Base-by-base conservation (phyloP, 2,329 filamentous ascomycete species). In the Ceratocystis cacaofunesta region DNA sequence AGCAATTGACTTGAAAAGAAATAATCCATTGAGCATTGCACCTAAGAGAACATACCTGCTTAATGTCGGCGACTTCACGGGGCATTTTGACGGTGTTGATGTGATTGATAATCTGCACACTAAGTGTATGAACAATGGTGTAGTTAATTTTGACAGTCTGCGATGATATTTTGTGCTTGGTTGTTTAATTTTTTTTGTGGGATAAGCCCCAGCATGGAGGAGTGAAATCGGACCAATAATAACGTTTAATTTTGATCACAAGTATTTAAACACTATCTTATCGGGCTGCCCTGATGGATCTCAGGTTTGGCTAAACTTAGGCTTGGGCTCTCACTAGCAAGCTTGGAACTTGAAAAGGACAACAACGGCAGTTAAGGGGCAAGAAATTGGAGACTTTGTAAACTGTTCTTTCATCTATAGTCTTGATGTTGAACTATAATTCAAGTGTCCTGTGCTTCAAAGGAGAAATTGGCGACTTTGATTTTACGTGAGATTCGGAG, bases 11-110 rank as follows among this genome's bases (percentile, higher is more conserved):
- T 28, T 36, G n/a, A 46, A 50, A 50, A 28, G 25, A 17, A 62
- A 12, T 15, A 41, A 15, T 1, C n/a, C 30, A 25, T 48, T 3
- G 8, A 32, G 61, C 0, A 36, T 46, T 50, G 28, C 25, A 44
- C 55, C 3, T 19, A 22, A 10, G 12, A 30, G 5, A 64, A 70
- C 78, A 68, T 75, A 87, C 84, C 81, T 85, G 82, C 83, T 99
- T 97, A 86, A 97, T 97, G 79, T 97, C 94, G 78, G 86, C 89
- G 79, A 96, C 88, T 89, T 97, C 91, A 77, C 86, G 85, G 87
- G 94, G 92, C 94, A 99, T 99, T 80, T 82, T 95, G 89, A 67
- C 66, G 58, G 66, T 60, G 62, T 65, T 67, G 66, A 67, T 67
- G 66, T 67, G 62, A 67, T 65, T 58, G 66, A 67, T 67, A 67